Evolutionary conservation across 352 stramenopile species (phyloP).

Genomic region (Globisporangium polare): DNA sequence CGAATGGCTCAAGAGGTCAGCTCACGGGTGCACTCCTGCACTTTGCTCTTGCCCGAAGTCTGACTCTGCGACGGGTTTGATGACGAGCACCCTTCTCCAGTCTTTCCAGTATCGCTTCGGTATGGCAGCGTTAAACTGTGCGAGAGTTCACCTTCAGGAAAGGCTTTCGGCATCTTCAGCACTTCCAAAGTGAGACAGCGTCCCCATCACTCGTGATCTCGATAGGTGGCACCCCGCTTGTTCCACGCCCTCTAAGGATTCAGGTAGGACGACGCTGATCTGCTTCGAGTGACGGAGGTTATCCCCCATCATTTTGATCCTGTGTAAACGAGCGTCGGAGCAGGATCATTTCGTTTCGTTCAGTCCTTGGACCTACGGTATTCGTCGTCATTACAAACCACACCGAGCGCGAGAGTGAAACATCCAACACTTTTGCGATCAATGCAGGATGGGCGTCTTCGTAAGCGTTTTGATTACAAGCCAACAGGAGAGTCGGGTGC

Average conservation of each 20-base stretch:
- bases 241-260: neutral
- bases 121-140: too few relatives aligned
- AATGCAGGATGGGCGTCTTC: neutral
- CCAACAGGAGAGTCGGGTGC: too few relatives aligned
- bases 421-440: neutral
- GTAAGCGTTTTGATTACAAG: neutral
- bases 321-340: neutral
- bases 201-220: neutral
- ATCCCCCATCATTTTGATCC: neutral
- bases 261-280: slow-evolving; percentile 1
- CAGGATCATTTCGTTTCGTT: neutral
- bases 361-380: neutral
- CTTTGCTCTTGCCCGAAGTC: neutral
- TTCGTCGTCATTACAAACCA: neutral
- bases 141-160: too few relatives aligned
- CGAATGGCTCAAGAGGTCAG: too few relatives aligned
- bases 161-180: neutral
- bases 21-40: too few relatives aligned
- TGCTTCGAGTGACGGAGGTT: neutral
- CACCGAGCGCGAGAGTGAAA: too few relatives aligned
- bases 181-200: slow-evolving; percentile 3
- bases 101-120: too few relatives aligned
- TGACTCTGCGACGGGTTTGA: neutral
- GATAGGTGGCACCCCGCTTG: neutral
- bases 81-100: neutral